These are phyloP conservation scores for Saccharomyces kudriavzevii DNA, from an alignment of 805 yeast genomes.

Conservation along the genomic window DNA sequence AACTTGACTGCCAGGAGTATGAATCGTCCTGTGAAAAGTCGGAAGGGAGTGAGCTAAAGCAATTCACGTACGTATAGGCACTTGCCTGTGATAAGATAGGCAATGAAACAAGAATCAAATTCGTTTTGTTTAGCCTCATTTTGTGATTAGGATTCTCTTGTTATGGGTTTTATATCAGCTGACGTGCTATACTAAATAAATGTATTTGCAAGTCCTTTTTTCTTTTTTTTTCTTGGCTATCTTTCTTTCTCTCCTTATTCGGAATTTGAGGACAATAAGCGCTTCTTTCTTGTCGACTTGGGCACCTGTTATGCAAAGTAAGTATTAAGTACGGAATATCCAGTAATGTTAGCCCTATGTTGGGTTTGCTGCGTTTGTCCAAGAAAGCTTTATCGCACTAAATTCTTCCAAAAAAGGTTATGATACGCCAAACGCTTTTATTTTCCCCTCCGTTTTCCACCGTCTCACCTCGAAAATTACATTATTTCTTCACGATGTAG, in stretches of 20 bases:
- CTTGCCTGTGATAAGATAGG: conserved; percentile 1
- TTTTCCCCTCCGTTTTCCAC: not conserved
- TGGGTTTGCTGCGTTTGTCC: not conserved
- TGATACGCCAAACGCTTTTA: not conserved
- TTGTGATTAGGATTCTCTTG: not conserved
- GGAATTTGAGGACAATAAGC: not conserved
- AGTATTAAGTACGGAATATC: not conserved
- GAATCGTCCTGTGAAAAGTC: conserved; percentile 17
- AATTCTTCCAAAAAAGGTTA: not conserved
- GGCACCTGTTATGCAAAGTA: not conserved
- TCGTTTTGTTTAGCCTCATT: not conserved
- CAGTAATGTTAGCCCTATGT: not conserved
- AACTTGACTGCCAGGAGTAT: conserved; percentile 23
- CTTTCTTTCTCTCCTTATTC: not conserved
- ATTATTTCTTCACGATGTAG: not conserved
- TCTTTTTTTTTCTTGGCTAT: not conserved
- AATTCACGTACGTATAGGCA: conserved; percentile 17
- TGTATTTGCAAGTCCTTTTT: not conserved
- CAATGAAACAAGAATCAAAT: not conserved
- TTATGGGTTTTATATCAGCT: not conserved
- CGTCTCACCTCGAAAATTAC: not conserved
- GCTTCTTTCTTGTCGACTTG: not conserved
- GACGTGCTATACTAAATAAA: not conserved
- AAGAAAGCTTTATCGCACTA: not conserved
- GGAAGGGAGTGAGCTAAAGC: conserved; percentile 27